Percentiles rank a stretch among this genome's conserved stretches.
phyloP scores from a whole-genome alignment of 2,329 filamentous ascomycete species.

The Pseudogymnoascus sp. region DNA sequence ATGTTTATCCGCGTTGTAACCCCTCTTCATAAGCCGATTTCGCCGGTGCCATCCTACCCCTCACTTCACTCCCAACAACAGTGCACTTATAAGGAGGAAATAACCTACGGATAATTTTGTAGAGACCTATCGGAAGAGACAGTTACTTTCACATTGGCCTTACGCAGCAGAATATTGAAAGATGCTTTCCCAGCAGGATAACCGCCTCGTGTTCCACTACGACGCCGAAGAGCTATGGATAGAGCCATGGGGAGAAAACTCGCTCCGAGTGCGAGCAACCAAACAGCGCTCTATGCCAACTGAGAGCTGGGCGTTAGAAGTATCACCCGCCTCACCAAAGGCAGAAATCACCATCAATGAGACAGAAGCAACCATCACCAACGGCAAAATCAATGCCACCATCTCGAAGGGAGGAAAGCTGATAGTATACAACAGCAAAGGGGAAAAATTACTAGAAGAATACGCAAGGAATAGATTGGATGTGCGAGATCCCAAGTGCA shows the following conservation, averaged over 20 bases:
- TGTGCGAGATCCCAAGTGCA: constrained; percentile 41
- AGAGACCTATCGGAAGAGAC: not conserved
- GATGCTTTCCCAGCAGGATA: constrained; percentile 22
- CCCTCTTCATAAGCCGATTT: not conserved
- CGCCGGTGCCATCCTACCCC: constrained; percentile 24
- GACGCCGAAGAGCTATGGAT: constrained; percentile 42
- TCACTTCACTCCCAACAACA: constrained; percentile 14
- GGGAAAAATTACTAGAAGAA: constrained; percentile 40
- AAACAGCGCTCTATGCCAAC: constrained; percentile 30
- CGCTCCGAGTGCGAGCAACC: constrained; percentile 40
- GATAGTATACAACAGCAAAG: constrained; percentile 34
- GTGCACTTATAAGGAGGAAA: not conserved
- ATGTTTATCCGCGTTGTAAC: not conserved
- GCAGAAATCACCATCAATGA: not conserved
- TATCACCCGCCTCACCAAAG: not conserved
- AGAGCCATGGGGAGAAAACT: constrained; percentile 41
- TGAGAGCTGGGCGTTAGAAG: constrained; percentile 34
- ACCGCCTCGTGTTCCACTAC: constrained; percentile 25
- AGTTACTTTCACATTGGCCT: not conserved
- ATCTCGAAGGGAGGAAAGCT: constrained; percentile 41
- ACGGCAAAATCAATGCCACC: constrained; percentile 40
- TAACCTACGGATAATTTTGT: not conserved
- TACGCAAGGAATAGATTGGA: constrained; percentile 42
- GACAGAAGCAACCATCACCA: constrained; percentile 32
- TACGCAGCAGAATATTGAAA: not conserved